Evolutionary conservation across 2,329 filamentous ascomycete species (phyloP).

Genomic region (Apiospora koreana): DNA sequence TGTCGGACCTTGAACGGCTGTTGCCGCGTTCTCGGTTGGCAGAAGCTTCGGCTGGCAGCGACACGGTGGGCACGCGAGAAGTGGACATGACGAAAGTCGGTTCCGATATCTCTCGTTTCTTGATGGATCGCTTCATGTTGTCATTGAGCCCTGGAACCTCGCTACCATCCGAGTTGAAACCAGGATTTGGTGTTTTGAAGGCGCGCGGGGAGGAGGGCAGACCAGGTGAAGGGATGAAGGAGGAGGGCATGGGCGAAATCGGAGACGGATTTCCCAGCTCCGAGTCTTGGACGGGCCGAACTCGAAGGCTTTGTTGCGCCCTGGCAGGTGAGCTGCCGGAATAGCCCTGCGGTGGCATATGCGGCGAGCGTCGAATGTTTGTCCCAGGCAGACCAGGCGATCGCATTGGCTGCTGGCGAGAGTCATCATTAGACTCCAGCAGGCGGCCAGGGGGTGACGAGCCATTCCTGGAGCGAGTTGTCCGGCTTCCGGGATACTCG

Average conservation of each 20-base stretch:
- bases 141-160: slow-evolving; percentile 37
- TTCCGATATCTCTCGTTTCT: slow-evolving; percentile 52
- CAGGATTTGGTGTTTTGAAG: slow-evolving; percentile 31
- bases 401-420: slow-evolving; percentile 38
- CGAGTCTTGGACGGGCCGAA: slow-evolving; percentile 28
- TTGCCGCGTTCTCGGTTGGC: slow-evolving; percentile 36
- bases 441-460: slow-evolving; percentile 39
- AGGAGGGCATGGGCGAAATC: slow-evolving; percentile 43
- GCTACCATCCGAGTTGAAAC: slow-evolving; percentile 23
- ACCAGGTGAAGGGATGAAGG: slow-evolving; percentile 31
- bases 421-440: slow-evolving; percentile 27
- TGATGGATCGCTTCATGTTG: slow-evolving; percentile 42
- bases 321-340: slow-evolving; percentile 25
- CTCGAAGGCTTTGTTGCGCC: slow-evolving; percentile 18
- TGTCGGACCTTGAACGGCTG: slow-evolving; percentile 41
- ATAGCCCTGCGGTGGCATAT: slow-evolving; percentile 47
- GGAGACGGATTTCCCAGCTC: slow-evolving; percentile 46
- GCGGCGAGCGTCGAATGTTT: slow-evolving; percentile 48
- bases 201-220: slow-evolving; percentile 36
- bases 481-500: slow-evolving; percentile 41
- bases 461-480: slow-evolving; percentile 39
- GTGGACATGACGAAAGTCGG: slow-evolving; percentile 49
- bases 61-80: slow-evolving; percentile 45
- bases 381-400: slow-evolving; percentile 51
- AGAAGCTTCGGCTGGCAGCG: slow-evolving; percentile 36